Evolutionary conservation across 2,329 filamentous ascomycete species (phyloP), one percentile per base, ranked within the genome.

Genomic region (Phialocephala sp.): DNA sequence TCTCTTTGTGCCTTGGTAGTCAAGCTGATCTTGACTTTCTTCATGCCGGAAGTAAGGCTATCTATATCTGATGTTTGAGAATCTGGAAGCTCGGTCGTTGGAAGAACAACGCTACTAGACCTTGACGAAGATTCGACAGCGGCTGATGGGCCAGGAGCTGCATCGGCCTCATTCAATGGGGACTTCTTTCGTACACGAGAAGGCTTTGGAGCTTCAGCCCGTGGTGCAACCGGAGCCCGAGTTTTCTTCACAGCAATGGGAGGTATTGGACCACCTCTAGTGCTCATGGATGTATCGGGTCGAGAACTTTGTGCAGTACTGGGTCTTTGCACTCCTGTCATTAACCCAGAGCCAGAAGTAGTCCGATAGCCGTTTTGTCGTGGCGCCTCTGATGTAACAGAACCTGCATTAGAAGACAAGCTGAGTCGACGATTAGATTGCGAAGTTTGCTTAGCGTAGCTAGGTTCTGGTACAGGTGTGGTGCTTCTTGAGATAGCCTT

Each of bases 11-110:
- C 81, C 66, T 87, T 85, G 2, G 66, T 70, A 45, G 88, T 79
- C 27, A 89, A 75, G 59, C 85, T 88, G 71, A 89, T 86, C 73
- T 85, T 88, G 65, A 89, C 85, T 74, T 84, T 87, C 74, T 85
- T 88, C 82, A 89, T 85, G 1, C 85, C 83, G 41, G 79, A 80
- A 0, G 86, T 84, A 66, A 90, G 80, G 59, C 78, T 82, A 61
- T 88, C 85, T 41, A 89, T 73, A 58, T 83, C 83, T 57, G 72
- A 60, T 3, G 43, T 45, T 37, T 65, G 59, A 15, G 62, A 66
- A 6, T 58, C 55, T 5, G 64, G 18, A 22, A 52, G 24, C 43
- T 68, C 60, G 9, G 45, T 60, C 3, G 62, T 60, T 22, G 69
- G 60, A 0, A 68, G 60, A 6, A 63, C 56, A 43, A 45, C 58